Evolutionary conservation across 805 yeast genomes (phyloP), one percentile per base, ranked within the genome.

Genomic region (Candida ulmi): DNA sequence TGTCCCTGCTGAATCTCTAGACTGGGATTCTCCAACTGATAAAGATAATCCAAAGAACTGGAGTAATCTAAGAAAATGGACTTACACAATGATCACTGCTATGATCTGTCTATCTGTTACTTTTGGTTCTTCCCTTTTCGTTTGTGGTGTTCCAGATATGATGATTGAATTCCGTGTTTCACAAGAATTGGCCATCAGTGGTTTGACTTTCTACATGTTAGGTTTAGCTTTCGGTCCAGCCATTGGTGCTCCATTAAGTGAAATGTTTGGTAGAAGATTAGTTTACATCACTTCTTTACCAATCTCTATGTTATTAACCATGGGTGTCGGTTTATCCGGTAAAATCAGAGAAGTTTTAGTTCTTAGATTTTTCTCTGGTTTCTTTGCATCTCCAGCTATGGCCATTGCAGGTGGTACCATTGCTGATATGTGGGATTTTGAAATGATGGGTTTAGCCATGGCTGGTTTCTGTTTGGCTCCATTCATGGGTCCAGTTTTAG

Each of bases 331-430:
- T 29, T 63, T 80, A 42, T 69, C 86, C 1, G 61, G 68, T 28
- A 77, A 82, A 48, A 79, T 84, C 47, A 67, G 76, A 42, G 66
- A 74, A 11, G 68, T 84, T 23, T 62, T 87, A 35, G 80, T 88
- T 5, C 66, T 85, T 33, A 65, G 96, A 50, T 83, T 84, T 54
- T 75, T 88, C 51, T 68, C 83, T 17, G 95, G 95, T 1, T 69
- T 81, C 23, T 71, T 81, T 36, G 87, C 93, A 2, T 79, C 90
- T 2, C 95, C 93, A 3, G 88, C 90, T 2, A 69, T 88, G 63
- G 81, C 95, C 9, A 77, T 85, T 47, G 91, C 88, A 11, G 88
- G 90, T 38, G 96, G 95, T 46, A 80, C 93, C 5, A 76, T 88
- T 45, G 66, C 80, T 39, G 96, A 88, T 62, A 61, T 87, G 35